phyloP scores from a whole-genome alignment of 306 rosid species.

The Vicia villosa region DNA sequence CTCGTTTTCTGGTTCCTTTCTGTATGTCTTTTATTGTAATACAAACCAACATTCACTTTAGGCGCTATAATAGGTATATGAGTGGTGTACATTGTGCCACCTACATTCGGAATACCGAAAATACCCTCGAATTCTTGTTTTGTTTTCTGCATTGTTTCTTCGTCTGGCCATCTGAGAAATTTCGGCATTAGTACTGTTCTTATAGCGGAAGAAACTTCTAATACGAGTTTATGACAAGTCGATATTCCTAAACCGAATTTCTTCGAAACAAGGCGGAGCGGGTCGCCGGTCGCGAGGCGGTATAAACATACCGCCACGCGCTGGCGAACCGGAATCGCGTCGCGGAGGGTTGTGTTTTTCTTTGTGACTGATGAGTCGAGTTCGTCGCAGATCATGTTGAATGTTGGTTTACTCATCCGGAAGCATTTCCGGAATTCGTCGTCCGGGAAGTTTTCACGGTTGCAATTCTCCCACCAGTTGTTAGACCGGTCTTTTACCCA shows the following conservation, averaged over 20 bases:
- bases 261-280: conserved; percentile 69
- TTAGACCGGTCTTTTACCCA: conserved; percentile 88
- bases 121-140: conserved; percentile 47
- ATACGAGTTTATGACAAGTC: conserved; percentile 79
- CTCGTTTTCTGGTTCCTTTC: conserved; percentile 74
- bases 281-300: conserved; percentile 84
- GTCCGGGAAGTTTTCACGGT: conserved; percentile 56
- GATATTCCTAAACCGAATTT: conserved; percentile 82
- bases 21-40: conserved; percentile 66
- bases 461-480: conserved; percentile 80
- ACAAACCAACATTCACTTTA: conserved; percentile 53
- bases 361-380: conserved; percentile 64
- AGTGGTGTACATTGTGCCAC: conserved; percentile 75
- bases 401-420: conserved; percentile 73
- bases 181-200: conserved; percentile 64
- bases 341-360: conserved; percentile 86
- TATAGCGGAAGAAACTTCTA: conserved; percentile 74
- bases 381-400: conserved; percentile 68
- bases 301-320: conserved; percentile 83
- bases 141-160: conserved; percentile 16
- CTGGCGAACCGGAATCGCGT: conserved; percentile 83
- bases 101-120: conserved; percentile 60
- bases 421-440: conserved; percentile 63
- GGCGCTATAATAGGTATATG: conserved; percentile 81
- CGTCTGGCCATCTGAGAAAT: conserved; percentile 66